These are phyloP conservation scores for Clonostachys sp. DNA, from an alignment of 2,329 filamentous ascomycete species.

Conservation along the genomic window DNA sequence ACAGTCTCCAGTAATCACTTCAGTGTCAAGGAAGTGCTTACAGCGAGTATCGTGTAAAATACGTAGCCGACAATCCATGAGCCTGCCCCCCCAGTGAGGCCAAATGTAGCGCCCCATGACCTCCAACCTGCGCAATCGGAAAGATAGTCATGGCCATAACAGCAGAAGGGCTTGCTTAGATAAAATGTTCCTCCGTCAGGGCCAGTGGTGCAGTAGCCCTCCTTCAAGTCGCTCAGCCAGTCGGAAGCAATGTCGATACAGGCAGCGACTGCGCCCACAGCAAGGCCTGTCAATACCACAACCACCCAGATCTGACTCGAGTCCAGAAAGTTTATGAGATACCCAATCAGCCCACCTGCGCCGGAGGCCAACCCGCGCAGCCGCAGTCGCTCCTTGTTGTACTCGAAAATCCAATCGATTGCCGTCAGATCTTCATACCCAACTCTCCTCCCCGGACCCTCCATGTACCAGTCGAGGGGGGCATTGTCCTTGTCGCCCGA, in stretches of 20 bases:
- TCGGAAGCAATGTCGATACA: constrained; percentile 86
- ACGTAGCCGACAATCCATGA: constrained; percentile 83
- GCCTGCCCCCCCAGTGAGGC: constrained; percentile 60
- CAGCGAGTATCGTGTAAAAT: constrained; percentile 52
- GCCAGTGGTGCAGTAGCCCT: constrained; percentile 75
- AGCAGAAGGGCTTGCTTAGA: constrained; percentile 87
- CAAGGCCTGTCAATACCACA: constrained; percentile 77
- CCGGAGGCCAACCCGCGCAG: constrained; percentile 70
- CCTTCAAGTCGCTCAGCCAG: constrained; percentile 91
- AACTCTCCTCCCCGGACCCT: constrained; percentile 83
- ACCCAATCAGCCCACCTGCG: constrained; percentile 66
- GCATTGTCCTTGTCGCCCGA: constrained; percentile 36
- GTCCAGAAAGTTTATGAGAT: constrained; percentile 70
- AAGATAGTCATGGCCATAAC: constrained; percentile 81
- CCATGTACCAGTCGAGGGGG: constrained; percentile 77
- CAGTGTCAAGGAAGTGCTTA: too few species aligned
- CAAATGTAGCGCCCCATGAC: constrained; percentile 74
- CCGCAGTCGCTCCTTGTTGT: constrained; percentile 90
- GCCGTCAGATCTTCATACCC: constrained; percentile 95
- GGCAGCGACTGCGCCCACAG: constrained; percentile 80
- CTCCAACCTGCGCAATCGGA: constrained; percentile 84
- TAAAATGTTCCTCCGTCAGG: constrained; percentile 83
- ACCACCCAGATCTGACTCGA: constrained; percentile 90
- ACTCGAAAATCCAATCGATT: constrained; percentile 99
- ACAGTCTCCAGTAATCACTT: too few species aligned